Evolutionary conservation across 495 filamentous ascomycete species (phyloP).

Genomic region (Hyphodiscus hymeniophilus): DNA sequence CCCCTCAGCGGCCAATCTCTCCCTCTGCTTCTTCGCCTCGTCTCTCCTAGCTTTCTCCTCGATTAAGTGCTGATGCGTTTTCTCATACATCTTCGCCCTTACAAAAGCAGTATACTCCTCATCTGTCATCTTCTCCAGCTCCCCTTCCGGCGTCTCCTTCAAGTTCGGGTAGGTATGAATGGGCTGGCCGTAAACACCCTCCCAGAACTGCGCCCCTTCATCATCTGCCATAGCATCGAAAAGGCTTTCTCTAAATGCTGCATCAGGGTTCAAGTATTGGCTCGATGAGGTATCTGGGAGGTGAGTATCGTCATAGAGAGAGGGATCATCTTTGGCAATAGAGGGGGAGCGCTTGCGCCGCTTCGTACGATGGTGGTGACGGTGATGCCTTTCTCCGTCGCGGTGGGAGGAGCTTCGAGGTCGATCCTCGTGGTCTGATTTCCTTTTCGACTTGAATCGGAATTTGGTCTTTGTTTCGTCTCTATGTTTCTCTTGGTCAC

Average conservation of each 20-base stretch:
- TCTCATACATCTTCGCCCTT: slow-evolving; percentile 86
- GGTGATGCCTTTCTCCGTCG: slow-evolving; percentile 25
- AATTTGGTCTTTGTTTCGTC: slow-evolving; percentile 35
- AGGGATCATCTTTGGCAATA: slow-evolving; percentile 22
- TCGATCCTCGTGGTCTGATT: slow-evolving; percentile 18
- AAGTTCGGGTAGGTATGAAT: slow-evolving; percentile 56
- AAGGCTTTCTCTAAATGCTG: slow-evolving; percentile 88
- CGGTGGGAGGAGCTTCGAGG: slow-evolving; percentile 14
- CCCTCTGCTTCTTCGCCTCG: slow-evolving; percentile 31
- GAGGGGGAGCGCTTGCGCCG: slow-evolving; percentile 23
- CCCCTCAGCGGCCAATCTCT: slow-evolving; percentile 30
- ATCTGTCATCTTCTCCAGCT: slow-evolving; percentile 81
- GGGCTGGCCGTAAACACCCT: slow-evolving; percentile 88
- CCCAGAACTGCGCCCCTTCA: slow-evolving; percentile 93
- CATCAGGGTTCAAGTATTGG: slow-evolving; percentile 45
- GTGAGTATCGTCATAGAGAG: slow-evolving; percentile 44
- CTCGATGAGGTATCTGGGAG: slow-evolving; percentile 33
- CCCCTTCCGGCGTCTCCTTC: slow-evolving; percentile 35
- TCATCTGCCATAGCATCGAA: slow-evolving; percentile 99
- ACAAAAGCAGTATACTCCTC: slow-evolving; percentile 86
- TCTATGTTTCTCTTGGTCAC: slow-evolving; percentile 9
- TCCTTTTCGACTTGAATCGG: slow-evolving; percentile 47
- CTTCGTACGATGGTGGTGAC: slow-evolving; percentile 28
- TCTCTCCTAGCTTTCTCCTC: slow-evolving; percentile 42
- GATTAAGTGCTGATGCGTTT: slow-evolving; percentile 58